Conservation (phyloP, 495 filamentous ascomycete genomes). For the Neurospora tetraspora region DNA sequence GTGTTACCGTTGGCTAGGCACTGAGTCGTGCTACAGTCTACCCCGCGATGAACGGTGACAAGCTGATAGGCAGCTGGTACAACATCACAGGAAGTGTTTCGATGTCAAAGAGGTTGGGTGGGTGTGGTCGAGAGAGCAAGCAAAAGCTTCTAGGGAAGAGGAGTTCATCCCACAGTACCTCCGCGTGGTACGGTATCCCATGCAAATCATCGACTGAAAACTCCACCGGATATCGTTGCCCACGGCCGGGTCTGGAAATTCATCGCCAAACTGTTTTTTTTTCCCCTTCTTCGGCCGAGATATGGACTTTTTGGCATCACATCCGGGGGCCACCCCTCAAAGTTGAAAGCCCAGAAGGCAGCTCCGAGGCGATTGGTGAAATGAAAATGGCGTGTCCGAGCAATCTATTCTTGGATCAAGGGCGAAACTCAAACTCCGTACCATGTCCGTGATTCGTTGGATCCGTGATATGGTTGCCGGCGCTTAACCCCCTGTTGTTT, state of each 20-base stretch:
- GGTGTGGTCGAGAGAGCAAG: background rate
- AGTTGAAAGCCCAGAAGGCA: background rate
- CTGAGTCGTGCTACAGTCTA: background rate
- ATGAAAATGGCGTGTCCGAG: constrained; percentile 10
- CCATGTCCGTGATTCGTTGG: constrained; percentile 14
- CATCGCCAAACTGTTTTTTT: background rate
- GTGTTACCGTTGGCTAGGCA: background rate
- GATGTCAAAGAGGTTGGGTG: background rate
- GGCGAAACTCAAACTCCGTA: constrained; percentile 7
- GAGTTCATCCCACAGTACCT: background rate
- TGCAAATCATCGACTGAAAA: background rate
- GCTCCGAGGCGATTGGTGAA: background rate
- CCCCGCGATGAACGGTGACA: background rate
- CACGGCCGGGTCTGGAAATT: background rate
- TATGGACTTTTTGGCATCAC: background rate
- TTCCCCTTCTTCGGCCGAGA: background rate
- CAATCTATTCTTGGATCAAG: constrained; percentile 30
- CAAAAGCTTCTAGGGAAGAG: background rate
- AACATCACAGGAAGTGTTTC: background rate
- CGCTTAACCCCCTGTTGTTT: constrained; percentile 24
- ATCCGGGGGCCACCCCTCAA: background rate
- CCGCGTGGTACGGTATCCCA: background rate
- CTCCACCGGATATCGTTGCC: background rate
- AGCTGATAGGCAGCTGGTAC: background rate
- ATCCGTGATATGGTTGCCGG: constrained; percentile 21